A percentile compares a stretch with the other conserved stretches of the same genome.
Evolutionary conservation across 2,329 filamentous ascomycete species (phyloP).

Genomic region (Gaeumannomyces sp.): DNA sequence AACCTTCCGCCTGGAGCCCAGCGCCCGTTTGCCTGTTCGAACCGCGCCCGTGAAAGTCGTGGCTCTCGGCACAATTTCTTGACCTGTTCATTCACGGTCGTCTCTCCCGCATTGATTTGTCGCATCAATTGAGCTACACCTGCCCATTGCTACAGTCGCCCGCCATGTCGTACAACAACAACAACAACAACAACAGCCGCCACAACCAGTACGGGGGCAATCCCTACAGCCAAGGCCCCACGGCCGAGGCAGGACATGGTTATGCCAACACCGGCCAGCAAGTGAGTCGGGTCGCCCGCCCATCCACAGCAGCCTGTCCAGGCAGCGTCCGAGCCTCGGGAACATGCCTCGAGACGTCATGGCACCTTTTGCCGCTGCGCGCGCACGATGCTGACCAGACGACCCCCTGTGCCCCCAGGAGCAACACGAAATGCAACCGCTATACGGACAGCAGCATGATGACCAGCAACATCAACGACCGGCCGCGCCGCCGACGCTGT

Average conservation of each 20-base stretch:
- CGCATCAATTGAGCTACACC: conserved; percentile 4
- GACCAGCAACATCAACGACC: conserved; percentile 16
- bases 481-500: conserved; percentile 35
- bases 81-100: neutral
- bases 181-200: conserved; percentile 39
- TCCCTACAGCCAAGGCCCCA: conserved; percentile 52
- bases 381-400: conserved; percentile 14
- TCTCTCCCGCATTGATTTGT: neutral
- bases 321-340: neutral
- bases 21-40: neutral
- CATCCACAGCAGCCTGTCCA: neutral
- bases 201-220: conserved; percentile 52
- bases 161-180: conserved; percentile 50
- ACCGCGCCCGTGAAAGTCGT: neutral
- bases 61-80: neutral
- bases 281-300: conserved; percentile 29
- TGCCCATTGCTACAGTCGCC: conserved; percentile 17
- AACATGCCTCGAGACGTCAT: neutral
- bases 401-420: conserved; percentile 22
- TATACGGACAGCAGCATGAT: conserved; percentile 34
- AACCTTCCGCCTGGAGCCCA: neutral
- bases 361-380: neutral
- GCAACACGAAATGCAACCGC: conserved; percentile 47
- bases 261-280: conserved; percentile 28
- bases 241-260: conserved; percentile 40